Percentiles rank a stretch among this genome's conserved stretches.
Conservation (phyloP, 352 stramenopile genomes). For the Phytophthora tentaculata region DNA sequence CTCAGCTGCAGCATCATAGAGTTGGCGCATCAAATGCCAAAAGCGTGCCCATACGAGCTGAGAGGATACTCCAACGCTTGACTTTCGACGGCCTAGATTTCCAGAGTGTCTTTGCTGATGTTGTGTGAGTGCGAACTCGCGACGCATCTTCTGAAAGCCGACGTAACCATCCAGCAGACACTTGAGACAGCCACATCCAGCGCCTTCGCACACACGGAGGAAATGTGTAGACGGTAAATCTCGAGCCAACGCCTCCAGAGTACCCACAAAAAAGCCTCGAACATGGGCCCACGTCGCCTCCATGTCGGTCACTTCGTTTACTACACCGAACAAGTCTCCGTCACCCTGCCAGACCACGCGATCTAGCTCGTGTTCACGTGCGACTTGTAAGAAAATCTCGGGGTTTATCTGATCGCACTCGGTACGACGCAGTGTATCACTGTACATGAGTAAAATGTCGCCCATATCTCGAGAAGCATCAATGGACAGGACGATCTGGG, state of each 20-base stretch:
- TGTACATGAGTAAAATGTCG: constrained; percentile 87
- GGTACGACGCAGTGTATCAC: constrained; percentile 75
- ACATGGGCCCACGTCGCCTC: constrained; percentile 67
- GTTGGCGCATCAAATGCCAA: constrained; percentile 84
- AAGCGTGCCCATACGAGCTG: constrained; percentile 78
- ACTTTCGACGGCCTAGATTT: constrained; percentile 21
- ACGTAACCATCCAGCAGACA: constrained; percentile 85
- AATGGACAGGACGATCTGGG: constrained; percentile 81
- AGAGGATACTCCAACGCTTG: constrained; percentile 53
- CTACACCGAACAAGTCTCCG: constrained; percentile 70
- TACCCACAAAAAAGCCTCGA: constrained; percentile 72
- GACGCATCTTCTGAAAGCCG: constrained; percentile 80
- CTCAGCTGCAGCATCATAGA: constrained; percentile 71
- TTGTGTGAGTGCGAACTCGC: constrained; percentile 26
- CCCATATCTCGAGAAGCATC: constrained; percentile 66
- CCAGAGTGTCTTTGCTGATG: constrained; percentile 25
- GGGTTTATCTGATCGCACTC: constrained; percentile 60
- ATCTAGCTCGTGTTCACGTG: constrained; percentile 79
- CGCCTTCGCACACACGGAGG: constrained; percentile 60
- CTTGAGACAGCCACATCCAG: constrained; percentile 81
- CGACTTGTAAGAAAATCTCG: constrained; percentile 76
- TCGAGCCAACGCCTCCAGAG: constrained; percentile 62
- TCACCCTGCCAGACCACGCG: constrained; percentile 74
- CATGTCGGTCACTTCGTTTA: constrained; percentile 74
- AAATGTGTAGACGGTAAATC: constrained; percentile 63